These are phyloP conservation scores for Neurospora sp. DNA, from an alignment of 495 filamentous ascomycete species.

Conservation along the genomic window DNA sequence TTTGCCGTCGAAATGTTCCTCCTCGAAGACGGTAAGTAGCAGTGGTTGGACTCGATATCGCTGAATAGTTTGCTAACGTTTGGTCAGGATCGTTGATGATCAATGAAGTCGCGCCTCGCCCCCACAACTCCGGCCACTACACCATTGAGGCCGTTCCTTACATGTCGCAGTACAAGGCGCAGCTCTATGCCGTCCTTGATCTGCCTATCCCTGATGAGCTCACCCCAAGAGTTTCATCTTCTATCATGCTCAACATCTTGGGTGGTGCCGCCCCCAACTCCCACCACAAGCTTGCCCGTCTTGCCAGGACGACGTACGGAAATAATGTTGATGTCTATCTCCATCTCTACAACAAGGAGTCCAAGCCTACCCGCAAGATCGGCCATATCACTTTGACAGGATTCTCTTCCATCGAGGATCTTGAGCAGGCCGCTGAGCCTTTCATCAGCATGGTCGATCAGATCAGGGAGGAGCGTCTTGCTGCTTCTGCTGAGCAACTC, in stretches of 20 bases:
- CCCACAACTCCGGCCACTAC: slow-evolving; percentile 95
- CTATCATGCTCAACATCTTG: slow-evolving; percentile 96
- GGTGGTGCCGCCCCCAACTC: slow-evolving; percentile 61
- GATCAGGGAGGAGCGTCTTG: slow-evolving; percentile 51
- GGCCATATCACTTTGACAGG: slow-evolving; percentile 76
- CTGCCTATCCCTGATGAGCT: slow-evolving; percentile 58
- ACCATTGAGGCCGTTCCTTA: slow-evolving; percentile 85
- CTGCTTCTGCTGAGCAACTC: slow-evolving; percentile 12
- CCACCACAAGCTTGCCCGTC: slow-evolving; percentile 55
- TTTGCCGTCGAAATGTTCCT: slow-evolving; percentile 98
- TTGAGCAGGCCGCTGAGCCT: slow-evolving; percentile 58
- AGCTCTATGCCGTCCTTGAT: slow-evolving; percentile 77
- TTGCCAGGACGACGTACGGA: slow-evolving; percentile 52
- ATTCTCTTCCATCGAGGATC: slow-evolving; percentile 55
- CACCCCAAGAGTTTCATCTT: slow-evolving; percentile 43
- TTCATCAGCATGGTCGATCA: slow-evolving; percentile 53
- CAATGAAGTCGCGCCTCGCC: slow-evolving; percentile 91
- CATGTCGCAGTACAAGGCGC: slow-evolving; percentile 84
- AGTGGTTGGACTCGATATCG: background rate
- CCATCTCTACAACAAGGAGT: slow-evolving; percentile 88
- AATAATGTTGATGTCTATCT: slow-evolving; percentile 39
- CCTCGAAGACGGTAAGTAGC: slow-evolving; percentile 54
- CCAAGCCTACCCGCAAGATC: slow-evolving; percentile 84
- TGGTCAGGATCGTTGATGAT: slow-evolving; percentile 50
- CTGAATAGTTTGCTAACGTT: background rate